Percentiles rank a stretch among this genome's conserved stretches.
Conservation (phyloP, 768 basidiomycete genomes). For the Podaxis mareebaensis region DNA sequence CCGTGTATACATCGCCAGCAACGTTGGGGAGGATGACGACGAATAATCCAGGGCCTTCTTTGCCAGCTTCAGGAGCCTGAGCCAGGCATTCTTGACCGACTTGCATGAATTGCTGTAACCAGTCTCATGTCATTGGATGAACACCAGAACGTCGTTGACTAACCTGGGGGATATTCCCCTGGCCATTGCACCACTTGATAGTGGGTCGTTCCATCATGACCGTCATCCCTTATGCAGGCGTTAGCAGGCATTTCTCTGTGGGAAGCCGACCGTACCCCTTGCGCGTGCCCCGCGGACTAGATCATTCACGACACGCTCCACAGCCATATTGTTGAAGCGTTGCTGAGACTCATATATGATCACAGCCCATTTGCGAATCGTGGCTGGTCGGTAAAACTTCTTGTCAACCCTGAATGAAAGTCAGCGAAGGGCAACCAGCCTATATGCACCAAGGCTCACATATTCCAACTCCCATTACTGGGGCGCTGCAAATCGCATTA, state of each 20-base stretch:
- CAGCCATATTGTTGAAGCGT: conserved; percentile 50
- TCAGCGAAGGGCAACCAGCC: conserved; percentile 18
- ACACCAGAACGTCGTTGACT: not conserved
- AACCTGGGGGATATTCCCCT: conserved; percentile 48
- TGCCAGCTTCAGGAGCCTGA: conserved; percentile 27
- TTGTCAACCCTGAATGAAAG: conserved; percentile 61
- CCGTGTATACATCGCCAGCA: conserved; percentile 72
- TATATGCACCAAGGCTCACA: conserved; percentile 35
- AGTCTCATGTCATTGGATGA: conserved; percentile 28
- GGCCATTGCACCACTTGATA: conserved; percentile 57
- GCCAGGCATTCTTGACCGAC: conserved; percentile 47
- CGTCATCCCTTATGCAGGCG: conserved; percentile 54
- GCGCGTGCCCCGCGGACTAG: conserved; percentile 46
- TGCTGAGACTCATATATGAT: conserved; percentile 60
- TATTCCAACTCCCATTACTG: conserved; percentile 70
- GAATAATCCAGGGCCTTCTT: conserved; percentile 52
- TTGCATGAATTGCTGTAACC: conserved; percentile 44
- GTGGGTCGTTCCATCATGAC: conserved; percentile 47
- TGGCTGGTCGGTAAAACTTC: conserved; percentile 54
- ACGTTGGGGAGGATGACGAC: conserved; percentile 74
- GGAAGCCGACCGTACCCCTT: conserved; percentile 50
- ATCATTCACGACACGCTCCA: conserved; percentile 53
- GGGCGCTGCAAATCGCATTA: conserved; percentile 42
- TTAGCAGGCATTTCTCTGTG: conserved; percentile 38
- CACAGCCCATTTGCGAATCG: conserved; percentile 61